Conservation (phyloP, 805 yeast species). For the Cyberlindnera maritima region DNA sequence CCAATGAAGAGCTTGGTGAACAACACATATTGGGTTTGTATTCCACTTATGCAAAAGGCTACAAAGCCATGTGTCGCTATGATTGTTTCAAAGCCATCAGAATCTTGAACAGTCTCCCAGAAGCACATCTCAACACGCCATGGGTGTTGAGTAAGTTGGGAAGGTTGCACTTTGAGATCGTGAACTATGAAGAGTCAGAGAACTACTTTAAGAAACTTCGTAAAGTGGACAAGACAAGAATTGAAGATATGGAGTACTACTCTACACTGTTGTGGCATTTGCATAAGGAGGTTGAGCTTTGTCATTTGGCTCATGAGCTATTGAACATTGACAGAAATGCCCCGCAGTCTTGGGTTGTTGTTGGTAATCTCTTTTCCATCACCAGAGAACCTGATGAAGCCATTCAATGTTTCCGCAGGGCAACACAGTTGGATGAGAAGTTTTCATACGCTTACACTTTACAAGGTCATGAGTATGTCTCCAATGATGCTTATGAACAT, state of each 20-base stretch:
- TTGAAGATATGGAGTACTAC: conserved; percentile 86
- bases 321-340: conserved; percentile 59
- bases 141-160: conserved; percentile 85
- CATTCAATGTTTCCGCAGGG: conserved; percentile 78
- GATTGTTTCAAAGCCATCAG: conserved; percentile 82
- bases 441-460: conserved; percentile 89
- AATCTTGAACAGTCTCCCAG: conserved; percentile 61
- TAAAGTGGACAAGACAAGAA: conserved; percentile 68
- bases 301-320: conserved; percentile 81
- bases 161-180: conserved; percentile 79
- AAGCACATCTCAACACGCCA: conserved; percentile 63
- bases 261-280: conserved; percentile 93
- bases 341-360: conserved; percentile 87
- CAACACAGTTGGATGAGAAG: conserved; percentile 61
- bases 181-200: conserved; percentile 77
- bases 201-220: conserved; percentile 61
- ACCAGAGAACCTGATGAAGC: conserved; percentile 87
- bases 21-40: conserved; percentile 46
- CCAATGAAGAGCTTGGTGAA: conserved; percentile 32
- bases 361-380: conserved; percentile 86
- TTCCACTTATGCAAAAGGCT: conserved; percentile 56
- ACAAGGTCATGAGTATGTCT: conserved; percentile 88
- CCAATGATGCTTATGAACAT: conserved; percentile 86
- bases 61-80: conserved; percentile 56
- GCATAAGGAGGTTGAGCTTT: conserved; percentile 72